Base-by-base conservation (phyloP, 164 flowering plant species). In the Annona cherimola region DNA sequence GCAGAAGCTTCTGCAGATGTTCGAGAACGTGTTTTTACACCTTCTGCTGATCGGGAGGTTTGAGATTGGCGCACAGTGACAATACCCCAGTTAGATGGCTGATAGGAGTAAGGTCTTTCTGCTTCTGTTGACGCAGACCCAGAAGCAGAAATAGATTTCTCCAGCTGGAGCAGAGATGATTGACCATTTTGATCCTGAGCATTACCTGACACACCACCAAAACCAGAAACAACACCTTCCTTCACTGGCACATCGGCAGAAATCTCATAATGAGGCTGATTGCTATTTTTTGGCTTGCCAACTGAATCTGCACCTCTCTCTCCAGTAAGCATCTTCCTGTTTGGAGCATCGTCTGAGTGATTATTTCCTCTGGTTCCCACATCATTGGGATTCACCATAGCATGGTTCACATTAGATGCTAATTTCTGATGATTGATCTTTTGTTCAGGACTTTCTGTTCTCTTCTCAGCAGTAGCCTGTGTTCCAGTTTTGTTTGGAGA, bases 381-480 rank as follows among this genome's bases (percentile, higher is more conserved):
- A 26, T 73, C 76, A 66, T 73, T 68, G 74, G 77, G 67, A 74
- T 69, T 68, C 59, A 78, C 79, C 59, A 69, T 35, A 71, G 19
- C 72, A 71, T 82, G 73, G 70, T 64, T 81, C 64, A 87, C 89
- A 78, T 84, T 84, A 59, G 78, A 71, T 54, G 76, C 74, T 46
- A 73, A 43, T 45, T 78, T 85, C 76, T 71, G 85, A 72, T 79
- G 86, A 77, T 66, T 83, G 46, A 72, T 67, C 79, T 88, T 84
- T 66, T 73, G 76, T 74, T 82, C 89, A 54, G 76, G 26, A 64
- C 68, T 20, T 69, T 79, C 86, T n/a, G 61, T 67, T 69, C 81
- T 86, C 71, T 82, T 89, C 44, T 79, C 93, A 45, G 82, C 66
- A 71, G 88, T 68, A 66, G 79, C 61, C 72, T 80, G 86, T 73